Evolutionary conservation across 2,329 filamentous ascomycete species (phyloP).

Genomic region (Venturia oleaginea): DNA sequence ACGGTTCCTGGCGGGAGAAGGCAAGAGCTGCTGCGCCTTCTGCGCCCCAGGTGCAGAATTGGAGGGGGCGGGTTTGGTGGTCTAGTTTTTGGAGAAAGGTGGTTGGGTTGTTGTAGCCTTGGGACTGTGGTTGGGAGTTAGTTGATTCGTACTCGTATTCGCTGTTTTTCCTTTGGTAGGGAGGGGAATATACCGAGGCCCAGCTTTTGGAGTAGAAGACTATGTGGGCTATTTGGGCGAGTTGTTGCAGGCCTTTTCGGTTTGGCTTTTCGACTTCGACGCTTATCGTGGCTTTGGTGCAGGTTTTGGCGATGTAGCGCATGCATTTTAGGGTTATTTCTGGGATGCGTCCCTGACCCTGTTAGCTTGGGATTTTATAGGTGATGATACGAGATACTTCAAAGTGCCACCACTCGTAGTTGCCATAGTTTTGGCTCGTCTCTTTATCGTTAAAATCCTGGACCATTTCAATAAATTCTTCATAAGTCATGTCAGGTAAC

Average conservation of each 20-base stretch:
- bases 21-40: constrained; percentile 35
- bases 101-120: constrained; percentile 4
- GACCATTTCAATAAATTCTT: constrained; percentile 47
- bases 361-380: neutral
- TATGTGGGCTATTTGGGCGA: constrained; percentile 56
- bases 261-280: constrained; percentile 65
- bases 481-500: constrained; percentile 56
- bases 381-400: constrained; percentile 41
- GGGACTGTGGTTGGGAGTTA: neutral
- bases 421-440: constrained; percentile 14
- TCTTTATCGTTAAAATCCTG: constrained; percentile 25
- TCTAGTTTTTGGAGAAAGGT: neutral
- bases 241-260: constrained; percentile 47
- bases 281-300: constrained; percentile 46
- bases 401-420: constrained; percentile 58
- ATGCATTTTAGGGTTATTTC: constrained; percentile 53
- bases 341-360: constrained; percentile 50
- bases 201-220: constrained; percentile 66
- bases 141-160: too few species aligned
- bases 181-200: constrained; percentile 39
- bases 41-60: constrained; percentile 53
- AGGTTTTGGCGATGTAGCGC: constrained; percentile 40
- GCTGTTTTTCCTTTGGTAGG: too few species aligned
- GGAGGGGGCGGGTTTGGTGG: constrained; percentile 30
- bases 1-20: constrained; percentile 19